Conservation (phyloP, 139 green algal genomes). For the Prasinococcaceae sp. region DNA sequence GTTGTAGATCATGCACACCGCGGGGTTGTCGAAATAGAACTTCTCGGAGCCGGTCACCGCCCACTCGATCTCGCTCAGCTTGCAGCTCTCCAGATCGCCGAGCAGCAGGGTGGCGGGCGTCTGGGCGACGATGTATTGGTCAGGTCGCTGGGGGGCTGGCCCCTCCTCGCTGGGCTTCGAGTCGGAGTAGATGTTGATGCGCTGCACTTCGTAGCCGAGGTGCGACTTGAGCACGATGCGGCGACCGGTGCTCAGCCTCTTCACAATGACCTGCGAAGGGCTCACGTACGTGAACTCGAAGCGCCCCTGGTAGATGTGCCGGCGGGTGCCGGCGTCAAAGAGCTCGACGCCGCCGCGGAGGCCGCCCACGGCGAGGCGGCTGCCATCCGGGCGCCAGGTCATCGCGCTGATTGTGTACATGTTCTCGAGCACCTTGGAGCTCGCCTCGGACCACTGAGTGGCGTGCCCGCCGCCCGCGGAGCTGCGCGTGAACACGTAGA, state of each 20-base stretch:
- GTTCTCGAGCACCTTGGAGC: slow-evolving; percentile 39
- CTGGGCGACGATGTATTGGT: slow-evolving; percentile 45
- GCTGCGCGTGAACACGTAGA: slow-evolving; percentile 43
- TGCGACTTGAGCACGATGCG: slow-evolving; percentile 40
- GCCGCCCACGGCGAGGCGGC: slow-evolving; percentile 2
- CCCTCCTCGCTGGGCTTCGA: too few relatives aligned
- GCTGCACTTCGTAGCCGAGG: slow-evolving; percentile 39
- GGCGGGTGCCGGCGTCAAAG: slow-evolving; percentile 50
- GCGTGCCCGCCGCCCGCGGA: not conserved
- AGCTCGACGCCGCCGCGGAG: slow-evolving; percentile 43
- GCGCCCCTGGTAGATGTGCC: slow-evolving; percentile 43
- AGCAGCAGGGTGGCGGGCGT: slow-evolving; percentile 56
- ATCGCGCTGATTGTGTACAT: slow-evolving; percentile 47
- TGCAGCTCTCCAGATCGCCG: slow-evolving; percentile 56
- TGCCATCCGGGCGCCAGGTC: slow-evolving; percentile 56
- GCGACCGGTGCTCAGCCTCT: slow-evolving; percentile 40
- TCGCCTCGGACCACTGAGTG: slow-evolving; percentile 31
- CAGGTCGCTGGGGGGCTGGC: too few relatives aligned
- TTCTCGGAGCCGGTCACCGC: slow-evolving; percentile 30
- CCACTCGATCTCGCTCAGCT: slow-evolving; percentile 54
- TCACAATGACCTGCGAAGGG: slow-evolving; percentile 49
- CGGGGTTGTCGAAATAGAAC: slow-evolving; percentile 52
- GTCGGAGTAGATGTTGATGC: slow-evolving; percentile 60
- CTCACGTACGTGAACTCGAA: slow-evolving; percentile 73
- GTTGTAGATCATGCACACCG: slow-evolving; percentile 57